phyloP scores from a whole-genome alignment of 2,329 filamentous ascomycete species.

The Colletotrichum sublineola region DNA sequence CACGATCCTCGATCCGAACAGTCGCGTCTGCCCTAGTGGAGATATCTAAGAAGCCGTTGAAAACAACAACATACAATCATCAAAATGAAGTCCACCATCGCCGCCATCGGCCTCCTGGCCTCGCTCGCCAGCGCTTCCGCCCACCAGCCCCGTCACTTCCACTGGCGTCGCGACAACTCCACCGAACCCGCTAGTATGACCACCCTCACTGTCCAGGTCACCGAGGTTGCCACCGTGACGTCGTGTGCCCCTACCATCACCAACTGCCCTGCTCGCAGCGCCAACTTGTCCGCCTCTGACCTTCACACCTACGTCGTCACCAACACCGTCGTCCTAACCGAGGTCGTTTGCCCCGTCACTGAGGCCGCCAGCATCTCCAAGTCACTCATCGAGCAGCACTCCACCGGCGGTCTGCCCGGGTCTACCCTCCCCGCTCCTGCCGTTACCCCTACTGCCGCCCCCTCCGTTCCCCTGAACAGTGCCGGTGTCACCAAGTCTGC shows the following conservation, averaged over 20 bases:
- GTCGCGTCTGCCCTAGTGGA: slow-evolving; percentile 11
- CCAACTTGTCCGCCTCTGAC: slow-evolving; percentile 53
- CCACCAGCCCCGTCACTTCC: slow-evolving; percentile 53
- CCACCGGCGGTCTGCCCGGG: slow-evolving; percentile 55
- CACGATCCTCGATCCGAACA: slow-evolving; percentile 32
- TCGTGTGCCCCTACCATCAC: slow-evolving; percentile 70
- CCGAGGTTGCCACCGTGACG: slow-evolving; percentile 68
- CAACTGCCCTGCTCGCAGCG: slow-evolving; percentile 63
- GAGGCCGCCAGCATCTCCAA: slow-evolving; percentile 58
- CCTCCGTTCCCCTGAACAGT: slow-evolving; percentile 47
- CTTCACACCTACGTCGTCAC: slow-evolving; percentile 53
- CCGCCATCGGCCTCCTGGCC: slow-evolving; percentile 61
- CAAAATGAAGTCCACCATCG: slow-evolving; percentile 64
- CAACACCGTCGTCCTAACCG: slow-evolving; percentile 56
- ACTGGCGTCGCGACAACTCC: slow-evolving; percentile 45
- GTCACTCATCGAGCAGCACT: slow-evolving; percentile 53
- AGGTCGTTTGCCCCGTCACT: slow-evolving; percentile 61
- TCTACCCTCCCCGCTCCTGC: slow-evolving; percentile 51
- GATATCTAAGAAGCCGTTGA: slow-evolving; percentile 18
- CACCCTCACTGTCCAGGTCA: slow-evolving; percentile 65
- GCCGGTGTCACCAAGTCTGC: slow-evolving; percentile 52
- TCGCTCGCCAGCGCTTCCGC: slow-evolving; percentile 59
- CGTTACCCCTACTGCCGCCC: slow-evolving; percentile 44
- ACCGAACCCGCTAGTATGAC: slow-evolving; percentile 48
- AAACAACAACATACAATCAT: slow-evolving; percentile 28